phyloP scores from a whole-genome alignment of 2,329 filamentous ascomycete species.

The Parastagonospora avenae region DNA sequence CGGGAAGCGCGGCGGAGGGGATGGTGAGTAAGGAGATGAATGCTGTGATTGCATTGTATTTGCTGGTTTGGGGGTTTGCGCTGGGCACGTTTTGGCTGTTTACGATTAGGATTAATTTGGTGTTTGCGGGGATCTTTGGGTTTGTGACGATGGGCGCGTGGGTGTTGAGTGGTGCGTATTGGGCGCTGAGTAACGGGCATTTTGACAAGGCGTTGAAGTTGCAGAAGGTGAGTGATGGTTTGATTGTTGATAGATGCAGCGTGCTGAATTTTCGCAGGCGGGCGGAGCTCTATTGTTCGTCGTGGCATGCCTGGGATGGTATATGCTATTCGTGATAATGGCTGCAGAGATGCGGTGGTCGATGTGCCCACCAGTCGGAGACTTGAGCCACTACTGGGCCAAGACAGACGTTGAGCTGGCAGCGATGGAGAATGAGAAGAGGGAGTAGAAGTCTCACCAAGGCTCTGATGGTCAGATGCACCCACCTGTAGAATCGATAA shows the following conservation, averaged over 20 bases:
- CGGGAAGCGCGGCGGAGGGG: constrained; percentile 52
- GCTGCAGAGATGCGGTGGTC: constrained; percentile 59
- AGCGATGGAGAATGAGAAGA: constrained; percentile 33
- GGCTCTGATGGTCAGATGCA: no score
- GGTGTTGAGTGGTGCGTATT: constrained; percentile 57
- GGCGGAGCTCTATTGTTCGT: constrained; percentile 51
- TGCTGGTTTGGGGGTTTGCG: constrained; percentile 60
- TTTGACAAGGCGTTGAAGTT: constrained; percentile 49
- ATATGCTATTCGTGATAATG: constrained; percentile 61
- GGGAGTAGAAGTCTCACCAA: constrained; percentile 13
- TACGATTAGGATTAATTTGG: constrained; percentile 56
- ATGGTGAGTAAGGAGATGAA: constrained; percentile 54
- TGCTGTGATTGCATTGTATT: constrained; percentile 55
- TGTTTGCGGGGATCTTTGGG: constrained; percentile 58
- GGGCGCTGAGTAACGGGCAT: constrained; percentile 53
- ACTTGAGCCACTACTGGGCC: constrained; percentile 57
- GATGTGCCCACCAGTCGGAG: constrained; percentile 56
- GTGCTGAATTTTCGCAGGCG: constrained; percentile 25
- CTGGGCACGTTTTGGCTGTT: constrained; percentile 60
- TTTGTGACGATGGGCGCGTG: constrained; percentile 54
- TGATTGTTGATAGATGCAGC: no score
- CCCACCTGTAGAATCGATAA: no score
- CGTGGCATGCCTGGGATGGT: constrained; percentile 57
- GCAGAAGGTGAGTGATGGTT: constrained; percentile 53
- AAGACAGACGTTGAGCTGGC: constrained; percentile 35